phyloP scores from a whole-genome alignment of 495 filamentous ascomycete species.

The Penicillium cataractarum region DNA sequence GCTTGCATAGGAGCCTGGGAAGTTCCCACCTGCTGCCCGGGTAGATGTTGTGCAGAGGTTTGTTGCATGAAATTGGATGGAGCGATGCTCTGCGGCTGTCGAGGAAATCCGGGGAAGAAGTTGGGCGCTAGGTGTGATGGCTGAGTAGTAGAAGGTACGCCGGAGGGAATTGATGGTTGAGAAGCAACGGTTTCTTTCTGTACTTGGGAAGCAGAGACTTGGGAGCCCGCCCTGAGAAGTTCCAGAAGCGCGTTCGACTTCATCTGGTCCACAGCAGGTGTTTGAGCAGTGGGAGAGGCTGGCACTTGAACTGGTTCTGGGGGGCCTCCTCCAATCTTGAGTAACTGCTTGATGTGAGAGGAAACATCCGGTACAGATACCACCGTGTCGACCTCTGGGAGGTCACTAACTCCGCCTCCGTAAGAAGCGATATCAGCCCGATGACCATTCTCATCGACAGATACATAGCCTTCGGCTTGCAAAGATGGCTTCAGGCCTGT shows the following conservation, averaged over 20 bases:
- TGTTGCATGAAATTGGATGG: constrained; percentile 27
- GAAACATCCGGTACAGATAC: constrained; percentile 54
- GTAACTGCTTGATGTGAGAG: constrained; percentile 62
- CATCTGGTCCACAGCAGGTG: constrained; percentile 29
- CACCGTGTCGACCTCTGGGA: constrained; percentile 37
- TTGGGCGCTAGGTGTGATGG: constrained; percentile 48
- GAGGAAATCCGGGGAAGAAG: constrained; percentile 44
- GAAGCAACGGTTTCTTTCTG: constrained; percentile 44
- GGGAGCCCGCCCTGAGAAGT: constrained; percentile 56
- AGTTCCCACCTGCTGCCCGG: constrained; percentile 16
- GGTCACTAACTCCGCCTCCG: constrained; percentile 40
- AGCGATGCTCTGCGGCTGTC: constrained; percentile 32
- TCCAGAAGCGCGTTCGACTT: constrained; percentile 61
- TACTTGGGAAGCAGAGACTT: constrained; percentile 35
- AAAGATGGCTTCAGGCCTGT: constrained; percentile 19
- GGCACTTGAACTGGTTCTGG: constrained; percentile 18
- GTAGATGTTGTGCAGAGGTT: constrained; percentile 28
- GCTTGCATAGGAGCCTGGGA: constrained; percentile 11
- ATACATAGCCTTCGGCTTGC: constrained; percentile 39
- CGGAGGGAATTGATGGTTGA: constrained; percentile 28
- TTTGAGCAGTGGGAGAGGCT: constrained; percentile 11
- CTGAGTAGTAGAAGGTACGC: constrained; percentile 37
- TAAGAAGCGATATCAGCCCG: constrained; percentile 16
- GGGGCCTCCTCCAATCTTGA: constrained; percentile 58
- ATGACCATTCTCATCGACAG: constrained; percentile 40